A percentile compares a stretch with the other conserved stretches of the same genome.
phyloP scores from a whole-genome alignment of 2,329 filamentous ascomycete genomes.

The Fusarium sp. region DNA sequence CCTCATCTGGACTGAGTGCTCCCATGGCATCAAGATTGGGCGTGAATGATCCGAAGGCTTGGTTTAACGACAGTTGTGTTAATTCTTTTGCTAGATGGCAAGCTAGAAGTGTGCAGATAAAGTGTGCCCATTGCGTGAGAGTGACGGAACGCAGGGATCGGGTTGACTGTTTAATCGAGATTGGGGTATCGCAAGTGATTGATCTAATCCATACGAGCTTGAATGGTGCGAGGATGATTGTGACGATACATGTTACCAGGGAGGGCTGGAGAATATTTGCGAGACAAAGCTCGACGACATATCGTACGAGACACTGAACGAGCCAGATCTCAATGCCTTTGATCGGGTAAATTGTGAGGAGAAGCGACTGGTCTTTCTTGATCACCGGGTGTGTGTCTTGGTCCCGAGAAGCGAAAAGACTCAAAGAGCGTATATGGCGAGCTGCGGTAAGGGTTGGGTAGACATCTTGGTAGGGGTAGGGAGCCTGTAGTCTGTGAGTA shows the following conservation, averaged over 20 bases:
- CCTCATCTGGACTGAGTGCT: background rate
- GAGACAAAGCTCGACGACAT: background rate
- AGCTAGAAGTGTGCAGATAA: background rate
- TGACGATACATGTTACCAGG: background rate
- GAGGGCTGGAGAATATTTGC: fast-evolving
- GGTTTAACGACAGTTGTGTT: background rate
- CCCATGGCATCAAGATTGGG: background rate
- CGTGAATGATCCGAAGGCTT: background rate
- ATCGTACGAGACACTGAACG: background rate
- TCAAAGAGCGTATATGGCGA: background rate
- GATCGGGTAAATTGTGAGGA: background rate
- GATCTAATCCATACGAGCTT: slow-evolving; percentile 2
- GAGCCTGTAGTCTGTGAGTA: background rate
- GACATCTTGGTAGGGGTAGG: slow-evolving; percentile 2
- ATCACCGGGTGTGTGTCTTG: too few relatives aligned
- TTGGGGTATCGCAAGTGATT: fast-evolving
- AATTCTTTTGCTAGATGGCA: background rate
- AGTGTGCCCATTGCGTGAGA: background rate
- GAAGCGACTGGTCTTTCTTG: background rate
- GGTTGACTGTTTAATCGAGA: fast-evolving
- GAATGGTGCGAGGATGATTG: background rate
- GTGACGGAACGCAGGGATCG: background rate
- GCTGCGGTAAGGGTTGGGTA: background rate
- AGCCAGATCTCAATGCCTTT: slow-evolving; percentile 2
- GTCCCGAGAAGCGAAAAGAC: too few relatives aligned